Conservation (phyloP, 2,329 filamentous ascomycete genomes). For the Alternaria infectoria region DNA sequence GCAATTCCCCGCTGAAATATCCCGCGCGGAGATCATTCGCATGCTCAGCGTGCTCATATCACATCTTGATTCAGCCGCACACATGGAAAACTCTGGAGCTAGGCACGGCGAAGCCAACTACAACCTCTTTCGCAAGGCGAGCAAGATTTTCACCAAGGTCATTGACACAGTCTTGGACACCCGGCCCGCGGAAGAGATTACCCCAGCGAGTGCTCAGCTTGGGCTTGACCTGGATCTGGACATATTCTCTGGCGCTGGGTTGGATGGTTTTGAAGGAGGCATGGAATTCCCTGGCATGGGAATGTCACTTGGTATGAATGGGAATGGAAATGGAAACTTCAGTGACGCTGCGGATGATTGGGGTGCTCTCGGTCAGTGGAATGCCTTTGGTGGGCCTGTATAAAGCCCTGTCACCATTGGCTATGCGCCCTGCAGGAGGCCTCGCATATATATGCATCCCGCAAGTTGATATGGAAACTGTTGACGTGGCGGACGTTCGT, state of each 20-base stretch:
- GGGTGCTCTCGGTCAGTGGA: slow-evolving; percentile 39
- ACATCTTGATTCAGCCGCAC: slow-evolving; percentile 44
- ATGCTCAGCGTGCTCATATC: slow-evolving; percentile 50
- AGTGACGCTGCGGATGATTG: slow-evolving; percentile 24
- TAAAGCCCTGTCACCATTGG: background rate
- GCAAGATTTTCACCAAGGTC: slow-evolving; percentile 36
- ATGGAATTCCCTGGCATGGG: slow-evolving; percentile 32
- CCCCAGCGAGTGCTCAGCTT: slow-evolving; percentile 15
- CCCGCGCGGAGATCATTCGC: slow-evolving; percentile 47
- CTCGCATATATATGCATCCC: background rate
- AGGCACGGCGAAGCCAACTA: slow-evolving; percentile 45
- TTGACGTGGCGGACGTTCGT: background rate
- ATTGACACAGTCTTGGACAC: slow-evolving; percentile 42
- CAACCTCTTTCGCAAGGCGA: slow-evolving; percentile 40
- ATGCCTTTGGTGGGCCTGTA: slow-evolving; percentile 10
- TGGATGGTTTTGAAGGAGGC: slow-evolving; percentile 39
- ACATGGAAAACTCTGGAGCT: slow-evolving; percentile 38
- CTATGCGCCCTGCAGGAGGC: background rate
- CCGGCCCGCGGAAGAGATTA: slow-evolving; percentile 16
- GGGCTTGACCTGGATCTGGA: slow-evolving; percentile 28
- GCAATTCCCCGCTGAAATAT: slow-evolving; percentile 42
- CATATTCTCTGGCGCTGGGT: slow-evolving; percentile 32
- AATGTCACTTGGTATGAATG: slow-evolving; percentile 18
- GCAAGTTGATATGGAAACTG: background rate
- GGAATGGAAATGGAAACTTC: background rate